phyloP scores from a whole-genome alignment of 805 yeast genomes.

The Saccharomycopsis capsularis region DNA sequence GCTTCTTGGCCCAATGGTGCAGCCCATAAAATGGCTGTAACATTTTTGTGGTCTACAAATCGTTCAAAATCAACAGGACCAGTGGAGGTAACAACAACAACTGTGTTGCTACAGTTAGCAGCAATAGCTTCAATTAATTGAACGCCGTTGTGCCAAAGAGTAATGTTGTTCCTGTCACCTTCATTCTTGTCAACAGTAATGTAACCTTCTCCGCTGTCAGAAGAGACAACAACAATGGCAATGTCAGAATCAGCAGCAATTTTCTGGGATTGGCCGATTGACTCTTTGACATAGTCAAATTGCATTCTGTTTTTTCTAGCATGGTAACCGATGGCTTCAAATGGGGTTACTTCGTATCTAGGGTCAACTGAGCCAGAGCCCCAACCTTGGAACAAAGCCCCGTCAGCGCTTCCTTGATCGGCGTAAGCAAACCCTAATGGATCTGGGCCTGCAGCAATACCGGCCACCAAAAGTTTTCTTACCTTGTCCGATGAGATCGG shows the following conservation, averaged over 20 bases:
- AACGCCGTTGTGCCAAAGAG: constrained; percentile 54
- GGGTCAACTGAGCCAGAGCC: constrained; percentile 54
- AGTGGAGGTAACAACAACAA: constrained; percentile 51
- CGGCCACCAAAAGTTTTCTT: constrained; percentile 36
- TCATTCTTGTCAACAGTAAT: constrained; percentile 50
- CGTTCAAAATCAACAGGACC: constrained; percentile 55
- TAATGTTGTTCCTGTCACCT: constrained; percentile 51
- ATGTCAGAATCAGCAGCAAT: constrained; percentile 45
- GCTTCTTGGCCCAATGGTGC: constrained; percentile 51
- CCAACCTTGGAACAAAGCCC: constrained; percentile 56
- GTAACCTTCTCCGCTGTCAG: constrained; percentile 54
- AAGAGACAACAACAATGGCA: constrained; percentile 47
- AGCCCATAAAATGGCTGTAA: constrained; percentile 48
- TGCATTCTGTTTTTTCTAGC: constrained; percentile 41
- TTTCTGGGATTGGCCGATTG: constrained; percentile 38
- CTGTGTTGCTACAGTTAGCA: constrained; percentile 43
- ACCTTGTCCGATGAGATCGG: constrained; percentile 40
- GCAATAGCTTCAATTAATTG: constrained; percentile 44
- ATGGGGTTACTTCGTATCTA: constrained; percentile 44
- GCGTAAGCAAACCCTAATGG: constrained; percentile 45
- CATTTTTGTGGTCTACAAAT: constrained; percentile 48
- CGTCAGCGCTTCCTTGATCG: constrained; percentile 46
- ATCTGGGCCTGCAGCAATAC: constrained; percentile 45
- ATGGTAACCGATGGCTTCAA: constrained; percentile 43
- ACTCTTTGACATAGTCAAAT: constrained; percentile 39